Evolutionary conservation across 805 yeast genomes (phyloP), one percentile per base, ranked within the genome.

Genomic region (Cyberlindnera meyerae): DNA sequence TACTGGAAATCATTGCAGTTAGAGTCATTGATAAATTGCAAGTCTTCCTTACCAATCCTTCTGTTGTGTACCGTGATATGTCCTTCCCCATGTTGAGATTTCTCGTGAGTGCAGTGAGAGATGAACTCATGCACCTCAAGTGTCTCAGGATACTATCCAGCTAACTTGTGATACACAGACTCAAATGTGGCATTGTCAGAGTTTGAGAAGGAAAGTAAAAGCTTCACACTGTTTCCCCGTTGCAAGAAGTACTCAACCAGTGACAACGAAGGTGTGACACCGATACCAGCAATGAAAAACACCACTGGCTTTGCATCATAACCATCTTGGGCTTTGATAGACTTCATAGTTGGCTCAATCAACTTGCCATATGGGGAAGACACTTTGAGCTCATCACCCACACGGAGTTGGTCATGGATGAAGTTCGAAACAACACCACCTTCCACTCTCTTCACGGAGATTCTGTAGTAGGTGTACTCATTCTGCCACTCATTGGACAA

Each of bases 341-440:
- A 35, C 31, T 55, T 47, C 31, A 45, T 21, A 8, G 40, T 33
- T 11, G 54, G 55, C 28, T 62, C 64, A 4, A 58, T 51, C 41
- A 79, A 66, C 32, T 68, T 67, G 25, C 87, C 88, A 17, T 67
- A 63, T 24, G 88, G 88, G 5, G 83, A 75, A 36, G 77, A 64
- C 18, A 78, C 63, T 32, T 64, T 62, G 4, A 80, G 34, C 8
- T 38, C 46, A 42, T 71, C 77, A 18, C 81, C 82, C 14, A 60
- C 66, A 34, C 65, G 52, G 42, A 77, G 57, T 8, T 55, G 45
- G 21, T 68, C 58, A 50, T 79, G 81, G 29, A 78, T 54, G 47
- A 50, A 69, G 28, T 62, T 62, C 8, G 82, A 80, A 6, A 71
- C 71, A 26, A 57, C 51, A 34, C 86, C 86, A 8, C 55, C 62